Evolutionary conservation across 345 rosid species (phyloP).

Genomic region (Zanthoxylum bungeanum): DNA sequence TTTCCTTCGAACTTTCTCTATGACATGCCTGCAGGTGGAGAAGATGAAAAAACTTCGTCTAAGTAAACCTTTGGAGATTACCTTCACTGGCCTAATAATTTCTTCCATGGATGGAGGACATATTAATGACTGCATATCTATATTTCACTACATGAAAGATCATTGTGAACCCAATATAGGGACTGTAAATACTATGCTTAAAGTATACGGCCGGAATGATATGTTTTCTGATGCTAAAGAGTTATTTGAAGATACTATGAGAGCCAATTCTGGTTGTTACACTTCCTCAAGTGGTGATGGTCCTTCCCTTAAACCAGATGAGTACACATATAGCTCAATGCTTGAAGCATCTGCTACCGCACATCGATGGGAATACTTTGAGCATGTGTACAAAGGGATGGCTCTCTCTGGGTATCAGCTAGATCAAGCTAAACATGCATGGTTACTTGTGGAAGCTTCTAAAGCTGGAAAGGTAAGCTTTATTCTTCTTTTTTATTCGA

Average conservation of each 20-base stretch:
- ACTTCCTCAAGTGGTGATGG: slow-evolving; percentile 11
- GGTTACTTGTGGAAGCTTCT: slow-evolving; percentile 68
- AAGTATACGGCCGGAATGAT: slow-evolving; percentile 70
- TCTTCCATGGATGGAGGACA: slow-evolving; percentile 79
- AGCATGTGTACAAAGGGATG: slow-evolving; percentile 80
- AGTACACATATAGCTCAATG: slow-evolving; percentile 74
- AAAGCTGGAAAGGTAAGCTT: slow-evolving; percentile 78
- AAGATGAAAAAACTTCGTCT: slow-evolving; percentile 58
- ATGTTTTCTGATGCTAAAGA: slow-evolving; percentile 79
- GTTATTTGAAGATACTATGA: slow-evolving; percentile 61
- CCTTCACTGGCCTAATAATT: slow-evolving; percentile 82
- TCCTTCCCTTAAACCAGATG: slow-evolving; percentile 46
- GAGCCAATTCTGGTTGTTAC: slow-evolving; percentile 15
- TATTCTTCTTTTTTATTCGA: slow-evolving; percentile 10
- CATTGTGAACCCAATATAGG: slow-evolving; percentile 76
- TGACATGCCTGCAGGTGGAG: slow-evolving; percentile 49
- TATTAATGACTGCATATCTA: slow-evolving; percentile 59
- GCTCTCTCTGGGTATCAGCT: slow-evolving; percentile 59
- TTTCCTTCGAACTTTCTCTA: neutral
- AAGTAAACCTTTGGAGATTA: slow-evolving; percentile 63
- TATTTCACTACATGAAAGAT: slow-evolving; percentile 69
- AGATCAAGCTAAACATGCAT: slow-evolving; percentile 61
- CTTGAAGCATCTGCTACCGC: slow-evolving; percentile 83
- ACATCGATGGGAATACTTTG: slow-evolving; percentile 91
- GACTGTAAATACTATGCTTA: slow-evolving; percentile 82